Evolutionary conservation across 2,329 filamentous ascomycete species (phyloP), one percentile per base, ranked within the genome.

Genomic region (Aureobasidium subglaciale): DNA sequence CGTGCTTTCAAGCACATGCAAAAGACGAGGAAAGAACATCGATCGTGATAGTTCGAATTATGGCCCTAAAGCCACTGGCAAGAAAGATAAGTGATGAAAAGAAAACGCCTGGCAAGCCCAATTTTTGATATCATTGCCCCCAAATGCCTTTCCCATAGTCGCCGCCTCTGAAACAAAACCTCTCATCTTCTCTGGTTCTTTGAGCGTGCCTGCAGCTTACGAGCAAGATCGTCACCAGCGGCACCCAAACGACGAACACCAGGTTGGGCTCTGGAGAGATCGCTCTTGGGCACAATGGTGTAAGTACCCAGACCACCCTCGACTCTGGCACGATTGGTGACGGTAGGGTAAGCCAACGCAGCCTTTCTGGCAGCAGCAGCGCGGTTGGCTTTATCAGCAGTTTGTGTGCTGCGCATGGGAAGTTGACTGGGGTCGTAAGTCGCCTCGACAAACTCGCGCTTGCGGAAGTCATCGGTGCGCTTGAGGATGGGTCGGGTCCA

Each of bases 401-500:
- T 38, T 16, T 42, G 27, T 1, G 30, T 46, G 38, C 40, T 42
- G 60, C 58, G 65, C 64, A 32, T 62, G 65, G 56, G 66, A 41
- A 48, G 34, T 56, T 49, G 34, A 38, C 74, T 74, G 59, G 82
- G 82, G 67, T 85, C 83, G 64, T 82, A 86, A 29, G 77, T 76
- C 24, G 76, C 79, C 59, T 79, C 76, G 53, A 77, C 73, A 62
- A 82, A 78, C 48, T 80, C 77, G 59, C 88, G 84, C 77, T 96
- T 93, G 73, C 90, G 91, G 76, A 95, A 96, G 70, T 96, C 90
- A 64, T 96, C 90, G 59, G 88, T 95, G 63, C 90, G 85, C 75
- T 95, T 92, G 54, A 99, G 78, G 60, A 99, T 95, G 4, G 92
- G 91, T 37, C 93, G 81, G 61, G 90, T 96, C 93, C 93, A 99